These are phyloP conservation scores for Ambrosia trifida DNA, from an alignment of 129 eudicot genomes.

Conservation along the genomic window DNA sequence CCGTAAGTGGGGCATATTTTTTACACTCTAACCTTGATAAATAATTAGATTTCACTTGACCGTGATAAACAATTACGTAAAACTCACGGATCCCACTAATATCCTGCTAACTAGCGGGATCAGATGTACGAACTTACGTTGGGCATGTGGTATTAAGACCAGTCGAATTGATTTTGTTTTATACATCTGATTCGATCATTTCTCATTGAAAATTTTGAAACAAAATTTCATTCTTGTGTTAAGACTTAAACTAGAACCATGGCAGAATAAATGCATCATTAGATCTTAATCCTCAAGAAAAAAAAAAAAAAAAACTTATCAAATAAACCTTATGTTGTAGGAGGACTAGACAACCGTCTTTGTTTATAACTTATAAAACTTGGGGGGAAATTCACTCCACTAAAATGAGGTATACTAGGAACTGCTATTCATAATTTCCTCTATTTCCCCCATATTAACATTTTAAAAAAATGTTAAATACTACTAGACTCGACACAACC, in stretches of 20 bases:
- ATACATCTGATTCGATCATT: neutral
- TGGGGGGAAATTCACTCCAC: conserved; percentile 7
- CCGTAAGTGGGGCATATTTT: too few relatives aligned
- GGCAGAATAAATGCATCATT: conserved; percentile 7
- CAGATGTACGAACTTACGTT: too few relatives aligned
- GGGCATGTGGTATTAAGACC: too few relatives aligned
- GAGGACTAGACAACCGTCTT: conserved; percentile 28
- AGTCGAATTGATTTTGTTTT: too few relatives aligned
- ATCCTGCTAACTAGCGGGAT: too few relatives aligned
- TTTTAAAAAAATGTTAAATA: conserved; percentile 7
- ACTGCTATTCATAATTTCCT: conserved; percentile 18
- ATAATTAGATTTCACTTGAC: too few relatives aligned
- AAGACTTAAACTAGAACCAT: conserved; percentile 7
- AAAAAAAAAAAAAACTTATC: neutral
- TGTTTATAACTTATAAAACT: conserved; percentile 9
- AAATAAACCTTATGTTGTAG: conserved; percentile 26
- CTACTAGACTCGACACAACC: conserved; percentile 11
- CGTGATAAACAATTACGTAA: too few relatives aligned
- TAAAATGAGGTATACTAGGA: conserved; percentile 24
- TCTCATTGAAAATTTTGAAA: neutral
- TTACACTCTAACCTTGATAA: too few relatives aligned
- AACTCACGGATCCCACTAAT: too few relatives aligned
- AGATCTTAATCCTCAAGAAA: neutral
- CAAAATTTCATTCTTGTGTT: neutral
- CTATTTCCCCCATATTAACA: conserved; percentile 29